Evolutionary conservation across 2,329 filamentous ascomycete species (phyloP).

Genomic region (Xylaria arbuscula): DNA sequence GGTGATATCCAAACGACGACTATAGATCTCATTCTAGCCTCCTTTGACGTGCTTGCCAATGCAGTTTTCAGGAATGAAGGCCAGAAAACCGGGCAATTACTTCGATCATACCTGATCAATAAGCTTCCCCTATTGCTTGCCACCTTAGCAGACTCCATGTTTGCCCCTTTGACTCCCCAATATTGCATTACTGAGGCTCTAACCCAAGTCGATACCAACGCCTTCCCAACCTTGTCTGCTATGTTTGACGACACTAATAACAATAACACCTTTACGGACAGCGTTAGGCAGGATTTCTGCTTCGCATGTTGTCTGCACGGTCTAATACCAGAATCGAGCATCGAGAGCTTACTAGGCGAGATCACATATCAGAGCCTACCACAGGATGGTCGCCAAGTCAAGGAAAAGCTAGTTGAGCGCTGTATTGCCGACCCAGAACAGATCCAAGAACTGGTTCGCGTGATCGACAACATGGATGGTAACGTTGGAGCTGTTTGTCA

Average conservation of each 20-base stretch:
- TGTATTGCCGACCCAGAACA: conserved; percentile 81
- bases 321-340: conserved; percentile 80
- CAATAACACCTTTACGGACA: conserved; percentile 68
- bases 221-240: conserved; percentile 71
- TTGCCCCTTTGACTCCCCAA: conserved; percentile 78
- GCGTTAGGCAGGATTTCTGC: conserved; percentile 78
- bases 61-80: conserved; percentile 76
- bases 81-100: conserved; percentile 71
- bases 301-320: conserved; percentile 90
- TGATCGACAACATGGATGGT: conserved; percentile 89
- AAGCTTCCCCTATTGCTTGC: conserved; percentile 67
- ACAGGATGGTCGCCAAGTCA: conserved; percentile 77
- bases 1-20: conserved; percentile 81
- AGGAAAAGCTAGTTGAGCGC: conserved; percentile 81
- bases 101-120: conserved; percentile 87
- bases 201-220: conserved; percentile 81
- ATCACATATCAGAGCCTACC: conserved; percentile 84
- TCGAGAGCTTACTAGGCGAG: conserved; percentile 84
- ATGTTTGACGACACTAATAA: conserved; percentile 71
- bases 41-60: conserved; percentile 91
- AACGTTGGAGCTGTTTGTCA: conserved; percentile 88
- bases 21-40: conserved; percentile 84
- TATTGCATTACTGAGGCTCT: conserved; percentile 78
- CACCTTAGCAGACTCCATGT: conserved; percentile 71
- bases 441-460: conserved; percentile 79